Base-by-base conservation (phyloP, 2,329 filamentous ascomycete species). In the Venturia pyrina region DNA sequence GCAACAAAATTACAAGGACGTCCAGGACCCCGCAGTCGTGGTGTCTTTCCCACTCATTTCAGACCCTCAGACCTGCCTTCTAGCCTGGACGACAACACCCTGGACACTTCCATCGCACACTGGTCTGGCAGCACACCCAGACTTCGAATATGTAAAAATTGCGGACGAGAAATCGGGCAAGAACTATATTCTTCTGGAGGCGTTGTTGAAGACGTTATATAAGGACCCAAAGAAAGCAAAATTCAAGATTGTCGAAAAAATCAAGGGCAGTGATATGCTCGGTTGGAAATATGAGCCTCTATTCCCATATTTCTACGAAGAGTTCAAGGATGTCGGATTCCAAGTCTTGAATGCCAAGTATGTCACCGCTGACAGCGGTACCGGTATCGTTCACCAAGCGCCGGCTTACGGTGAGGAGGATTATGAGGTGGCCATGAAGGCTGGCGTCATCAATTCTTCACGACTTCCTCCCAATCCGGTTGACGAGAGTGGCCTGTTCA, bases 171-270 rank as follows among this genome's bases (percentile, higher is more conserved):
- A 85, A 67, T 89, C 89, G 0, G 89, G 89, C 40, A 93, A 93
- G 74, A 85, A 93, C 71, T 96, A 92, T 75, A 87, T 96, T 68
- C 82, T 96, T 48, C 82, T 96, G 28, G 92, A 97, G 75, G 86
- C 90, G 66, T 83, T 95, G 43, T 82, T 97, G 41, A 83, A 84
- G 66, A 93, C 89, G 5, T 81, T 97, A 1, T 97, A 96, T 81
- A 97, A 97, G 76, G 91, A 96, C 70, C 89, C 89, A 8, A 97
- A 96, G 80, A 96, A 96, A 80, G 92, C 92, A 62, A 96, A 96
- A 75, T 96, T 87, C 79, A 91, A 91, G 80, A 82, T 95, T 63
- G 75, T 96, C 17, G 84, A 89, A 69, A 93, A 89, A 72, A 78
- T 96, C 70, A 89, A 87, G 78, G 93, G 93, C 62, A 89, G 87